These are phyloP conservation scores for Colletotrichum somersetense DNA, from an alignment of 2,329 filamentous ascomycete genomes.

Conservation along the genomic window DNA sequence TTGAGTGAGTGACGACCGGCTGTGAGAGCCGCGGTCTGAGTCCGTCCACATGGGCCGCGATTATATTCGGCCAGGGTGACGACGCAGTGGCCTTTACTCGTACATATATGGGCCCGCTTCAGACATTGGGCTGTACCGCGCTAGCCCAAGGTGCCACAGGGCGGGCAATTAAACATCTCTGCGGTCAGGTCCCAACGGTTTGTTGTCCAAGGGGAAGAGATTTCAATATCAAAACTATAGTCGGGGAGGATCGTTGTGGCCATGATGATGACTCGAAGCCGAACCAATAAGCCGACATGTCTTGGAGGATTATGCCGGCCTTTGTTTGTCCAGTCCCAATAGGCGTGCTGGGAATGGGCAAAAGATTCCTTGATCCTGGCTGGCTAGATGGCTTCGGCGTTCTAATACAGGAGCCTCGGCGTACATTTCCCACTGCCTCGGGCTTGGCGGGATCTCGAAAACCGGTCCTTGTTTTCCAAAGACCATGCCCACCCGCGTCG, in stretches of 20 bases:
- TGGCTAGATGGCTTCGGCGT: not conserved
- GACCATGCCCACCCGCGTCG: not conserved
- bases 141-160: conserved; percentile 6
- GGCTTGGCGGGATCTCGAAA: not conserved
- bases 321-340: not conserved
- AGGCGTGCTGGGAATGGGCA: not conserved
- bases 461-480: not conserved
- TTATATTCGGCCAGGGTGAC: not conserved
- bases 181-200: not conserved
- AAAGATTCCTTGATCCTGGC: not conserved
- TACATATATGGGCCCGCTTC: not conserved
- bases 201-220: not conserved
- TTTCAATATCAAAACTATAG: not conserved
- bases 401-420: not conserved
- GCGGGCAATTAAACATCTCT: not conserved
- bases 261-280: not conserved
- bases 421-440: not conserved
- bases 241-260: not conserved
- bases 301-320: not conserved
- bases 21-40: not conserved
- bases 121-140: conserved; percentile 4
- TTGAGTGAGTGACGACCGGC: not conserved
- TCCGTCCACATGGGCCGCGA: not conserved
- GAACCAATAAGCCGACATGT: conserved; percentile 13
- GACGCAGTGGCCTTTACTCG: not conserved